Base-by-base conservation (phyloP, 2,329 filamentous ascomycete species). In the Colletotrichum euphorbiae region DNA sequence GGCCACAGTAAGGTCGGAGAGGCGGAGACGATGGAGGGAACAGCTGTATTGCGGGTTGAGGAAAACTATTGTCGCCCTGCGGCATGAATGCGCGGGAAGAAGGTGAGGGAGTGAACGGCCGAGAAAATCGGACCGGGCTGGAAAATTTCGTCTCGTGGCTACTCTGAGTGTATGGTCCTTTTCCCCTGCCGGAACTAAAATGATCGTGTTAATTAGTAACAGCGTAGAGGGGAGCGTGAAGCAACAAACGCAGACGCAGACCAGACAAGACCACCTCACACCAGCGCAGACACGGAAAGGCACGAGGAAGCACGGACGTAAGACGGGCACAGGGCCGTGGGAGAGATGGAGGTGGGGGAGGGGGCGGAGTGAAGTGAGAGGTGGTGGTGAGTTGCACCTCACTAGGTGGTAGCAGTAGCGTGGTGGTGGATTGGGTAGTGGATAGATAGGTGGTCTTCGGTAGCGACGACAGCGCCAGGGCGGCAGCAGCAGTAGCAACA, bases 1-100 rank as follows among this genome's bases (percentile, higher is more conserved):
- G 46, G 24, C 31, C 31, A 51, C 51, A 45, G 31, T 57, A 58
- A 40, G 62, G 57, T 19, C 62, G 56, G 55, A 67, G 43, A 8
- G 67, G 52, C 56, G 67, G 43, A 21, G 59, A 57, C 19, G 51
- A 61, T 17, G 45, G 62, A 13, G 67, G 43, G 17, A 67, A 42
- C 28, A 57, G 31, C 45, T 45, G 63, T 62, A 67, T 43, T 33
- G 61, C 46, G 54, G 65, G 54, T 65, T 65, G 65, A 36, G 55
- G 50, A 52, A 67, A 69, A 38, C 50, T 38, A n/a, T 70, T 62
- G 69, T 69, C 55, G 58, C 65, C 58, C 59, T 63, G 46, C 69
- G 69, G 69, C 70, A 71, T 71, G 70, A 71, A 71, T 69, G 70
- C 61, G 65, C 66, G 45, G 51, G 28, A 55, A 15, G 43, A 28